Conservation (phyloP, 1,284 basidiomycete species). For the Moniliella sp. region DNA sequence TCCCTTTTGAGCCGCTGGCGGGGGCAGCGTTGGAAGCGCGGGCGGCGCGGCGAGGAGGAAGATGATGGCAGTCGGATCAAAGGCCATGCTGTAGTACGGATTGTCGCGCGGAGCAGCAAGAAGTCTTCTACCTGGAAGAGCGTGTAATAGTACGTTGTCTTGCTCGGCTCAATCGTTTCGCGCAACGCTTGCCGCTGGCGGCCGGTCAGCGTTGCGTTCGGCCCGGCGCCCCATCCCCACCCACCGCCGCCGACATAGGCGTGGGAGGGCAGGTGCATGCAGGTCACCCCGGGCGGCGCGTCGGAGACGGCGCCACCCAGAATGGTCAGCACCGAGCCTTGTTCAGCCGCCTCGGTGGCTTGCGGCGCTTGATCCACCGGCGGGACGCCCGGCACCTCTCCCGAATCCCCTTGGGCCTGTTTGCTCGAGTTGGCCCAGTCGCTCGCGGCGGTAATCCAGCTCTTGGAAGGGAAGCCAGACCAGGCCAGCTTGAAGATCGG, state of each 20-base stretch:
- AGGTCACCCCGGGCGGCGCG: slow-evolving; percentile 47
- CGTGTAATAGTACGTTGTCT: slow-evolving; percentile 44
- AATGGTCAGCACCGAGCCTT: slow-evolving; percentile 41
- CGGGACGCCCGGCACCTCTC: too few species aligned
- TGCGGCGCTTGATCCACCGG: too few species aligned
- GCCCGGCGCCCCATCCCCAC: too few species aligned
- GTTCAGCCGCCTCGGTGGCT: background rate
- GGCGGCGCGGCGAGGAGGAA: slow-evolving; percentile 28
- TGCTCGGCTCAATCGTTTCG: slow-evolving; percentile 40
- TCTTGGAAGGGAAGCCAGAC: slow-evolving; percentile 35
- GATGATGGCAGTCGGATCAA: slow-evolving; percentile 50
- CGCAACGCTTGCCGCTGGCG: too few species aligned
- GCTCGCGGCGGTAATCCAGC: slow-evolving; percentile 16
- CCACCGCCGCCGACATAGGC: too few species aligned
- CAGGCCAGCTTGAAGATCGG: slow-evolving; percentile 73
- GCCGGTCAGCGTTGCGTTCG: too few species aligned
- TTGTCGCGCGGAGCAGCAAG: slow-evolving; percentile 49
- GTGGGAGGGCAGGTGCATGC: slow-evolving; percentile 52
- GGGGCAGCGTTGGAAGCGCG: slow-evolving; percentile 18
- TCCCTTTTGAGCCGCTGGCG: slow-evolving; percentile 19
- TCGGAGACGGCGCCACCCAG: slow-evolving; percentile 48
- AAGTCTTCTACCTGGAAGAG: slow-evolving; percentile 44
- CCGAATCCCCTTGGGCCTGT: too few species aligned
- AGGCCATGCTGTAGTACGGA: slow-evolving; percentile 50
- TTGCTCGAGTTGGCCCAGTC: slow-evolving; percentile 4